phyloP scores from a whole-genome alignment of 225 moss, liverwort and hornwort genomes.

The Marchantia polymorpha region DNA sequence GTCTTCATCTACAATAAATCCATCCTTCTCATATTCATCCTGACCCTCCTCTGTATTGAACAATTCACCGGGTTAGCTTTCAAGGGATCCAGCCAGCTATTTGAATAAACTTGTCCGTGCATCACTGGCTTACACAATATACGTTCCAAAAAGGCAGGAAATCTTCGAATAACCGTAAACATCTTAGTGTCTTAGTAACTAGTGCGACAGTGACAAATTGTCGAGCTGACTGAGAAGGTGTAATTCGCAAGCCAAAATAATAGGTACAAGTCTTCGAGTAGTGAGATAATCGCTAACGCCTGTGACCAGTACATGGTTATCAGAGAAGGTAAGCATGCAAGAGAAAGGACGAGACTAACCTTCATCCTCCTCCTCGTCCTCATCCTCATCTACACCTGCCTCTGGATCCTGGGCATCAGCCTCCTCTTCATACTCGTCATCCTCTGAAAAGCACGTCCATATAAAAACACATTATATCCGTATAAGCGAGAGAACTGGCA shows the following conservation, averaged over 20 bases:
- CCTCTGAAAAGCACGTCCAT: conserved; percentile 1
- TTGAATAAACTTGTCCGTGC: too few relatives aligned
- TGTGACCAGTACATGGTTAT: background rate
- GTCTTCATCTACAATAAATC: conserved; percentile 87
- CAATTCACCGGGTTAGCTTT: background rate
- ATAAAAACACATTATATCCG: background rate
- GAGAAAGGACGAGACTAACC: conserved; percentile 2
- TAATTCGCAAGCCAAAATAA: too few relatives aligned
- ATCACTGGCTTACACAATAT: too few relatives aligned
- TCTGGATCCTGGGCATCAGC: conserved; percentile 46
- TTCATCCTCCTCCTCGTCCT: conserved; percentile 51
- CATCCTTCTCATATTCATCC: conserved; percentile 96
- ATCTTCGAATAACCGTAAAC: too few relatives aligned
- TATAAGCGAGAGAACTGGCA: background rate
- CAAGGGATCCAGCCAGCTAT: too few relatives aligned
- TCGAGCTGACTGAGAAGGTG: too few relatives aligned
- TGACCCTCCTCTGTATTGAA: conserved; percentile 61
- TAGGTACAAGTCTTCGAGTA: background rate
- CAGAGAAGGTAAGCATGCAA: background rate
- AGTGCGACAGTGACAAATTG: too few relatives aligned
- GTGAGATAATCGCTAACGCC: background rate
- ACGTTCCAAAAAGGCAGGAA: too few relatives aligned
- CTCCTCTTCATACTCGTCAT: conserved; percentile 83
- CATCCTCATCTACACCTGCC: conserved; percentile 29
- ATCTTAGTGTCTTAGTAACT: too few relatives aligned